These are phyloP conservation scores for Chrysoporthe cubensis DNA, from an alignment of 2,329 filamentous ascomycete species.

Conservation along the genomic window DNA sequence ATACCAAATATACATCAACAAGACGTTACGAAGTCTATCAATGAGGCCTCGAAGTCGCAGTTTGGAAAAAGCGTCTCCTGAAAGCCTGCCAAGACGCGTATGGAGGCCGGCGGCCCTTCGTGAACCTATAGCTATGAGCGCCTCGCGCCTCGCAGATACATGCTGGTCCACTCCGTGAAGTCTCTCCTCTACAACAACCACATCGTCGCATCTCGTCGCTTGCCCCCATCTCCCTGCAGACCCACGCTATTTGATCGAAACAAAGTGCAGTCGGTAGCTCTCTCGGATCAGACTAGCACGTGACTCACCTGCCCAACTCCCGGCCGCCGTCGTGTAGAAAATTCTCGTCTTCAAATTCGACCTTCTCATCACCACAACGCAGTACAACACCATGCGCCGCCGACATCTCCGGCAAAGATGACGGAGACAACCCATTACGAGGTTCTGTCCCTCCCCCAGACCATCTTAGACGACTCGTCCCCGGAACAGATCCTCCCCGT, in stretches of 20 bases:
- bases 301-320: conserved; percentile 17
- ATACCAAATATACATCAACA: conserved; percentile 8
- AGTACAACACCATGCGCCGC: not conserved
- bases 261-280: not conserved
- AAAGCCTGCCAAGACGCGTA: not conserved
- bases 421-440: conserved; percentile 59
- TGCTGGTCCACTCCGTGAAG: not conserved
- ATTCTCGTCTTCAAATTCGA: not conserved
- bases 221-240: not conserved
- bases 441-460: conserved; percentile 59
- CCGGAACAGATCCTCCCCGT: conserved; percentile 46
- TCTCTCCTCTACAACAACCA: not conserved
- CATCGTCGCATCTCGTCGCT: not conserved
- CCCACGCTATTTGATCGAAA: not conserved
- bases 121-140: not conserved
- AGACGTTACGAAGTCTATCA: not conserved
- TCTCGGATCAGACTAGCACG: conserved; percentile 21
- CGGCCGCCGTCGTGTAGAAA: conserved; percentile 1
- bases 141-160: not conserved
- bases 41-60: no score
- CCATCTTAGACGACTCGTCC: conserved; percentile 49
- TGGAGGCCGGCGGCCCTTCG: not conserved
- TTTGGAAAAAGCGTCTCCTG: not conserved
- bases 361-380: not conserved
- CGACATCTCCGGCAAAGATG: conserved; percentile 8